Percentiles rank a stretch among this genome's conserved stretches.
These are phyloP conservation scores for Tylopilus intermedius DNA, from an alignment of 768 basidiomycete genomes.

Conservation along the genomic window DNA sequence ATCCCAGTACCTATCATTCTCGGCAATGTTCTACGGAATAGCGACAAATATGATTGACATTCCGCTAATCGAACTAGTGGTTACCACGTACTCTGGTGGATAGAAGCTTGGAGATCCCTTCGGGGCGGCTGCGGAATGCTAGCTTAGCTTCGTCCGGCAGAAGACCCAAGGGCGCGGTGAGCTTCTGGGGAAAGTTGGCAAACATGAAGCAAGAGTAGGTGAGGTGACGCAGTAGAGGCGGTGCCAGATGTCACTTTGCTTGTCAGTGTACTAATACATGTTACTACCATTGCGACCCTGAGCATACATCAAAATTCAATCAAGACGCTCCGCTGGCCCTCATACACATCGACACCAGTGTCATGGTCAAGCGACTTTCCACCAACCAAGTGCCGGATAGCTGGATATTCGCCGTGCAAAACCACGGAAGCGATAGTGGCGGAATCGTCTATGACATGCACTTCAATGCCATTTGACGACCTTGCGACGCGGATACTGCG, in stretches of 20 bases:
- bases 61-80: not conserved
- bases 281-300: not conserved
- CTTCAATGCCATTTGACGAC: conserved; percentile 7
- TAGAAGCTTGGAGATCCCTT: conserved; percentile 73
- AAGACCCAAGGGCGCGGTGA: conserved; percentile 72
- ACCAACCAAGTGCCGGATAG: conserved; percentile 6
- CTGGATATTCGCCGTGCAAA: conserved; percentile 14
- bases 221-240: not conserved
- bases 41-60: conserved; percentile 2
- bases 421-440: conserved; percentile 9
- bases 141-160: conserved; percentile 86
- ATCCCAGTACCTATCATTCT: conserved; percentile 82
- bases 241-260: too few relatives aligned
- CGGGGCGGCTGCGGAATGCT: conserved; percentile 77
- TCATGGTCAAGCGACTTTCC: not conserved
- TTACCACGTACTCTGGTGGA: conserved; percentile 57
- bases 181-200: conserved; percentile 63
- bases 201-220: conserved; percentile 43
- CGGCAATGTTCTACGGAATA: conserved; percentile 58
- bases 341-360: not conserved
- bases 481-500: conserved; percentile 11
- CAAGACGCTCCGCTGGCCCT: conserved; percentile 1
- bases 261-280: not conserved
- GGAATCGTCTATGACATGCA: conserved; percentile 6
- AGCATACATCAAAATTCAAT: too few relatives aligned